These are phyloP conservation scores for Myxozyma vanderwaltii DNA, from an alignment of 805 yeast genomes.

Conservation along the genomic window DNA sequence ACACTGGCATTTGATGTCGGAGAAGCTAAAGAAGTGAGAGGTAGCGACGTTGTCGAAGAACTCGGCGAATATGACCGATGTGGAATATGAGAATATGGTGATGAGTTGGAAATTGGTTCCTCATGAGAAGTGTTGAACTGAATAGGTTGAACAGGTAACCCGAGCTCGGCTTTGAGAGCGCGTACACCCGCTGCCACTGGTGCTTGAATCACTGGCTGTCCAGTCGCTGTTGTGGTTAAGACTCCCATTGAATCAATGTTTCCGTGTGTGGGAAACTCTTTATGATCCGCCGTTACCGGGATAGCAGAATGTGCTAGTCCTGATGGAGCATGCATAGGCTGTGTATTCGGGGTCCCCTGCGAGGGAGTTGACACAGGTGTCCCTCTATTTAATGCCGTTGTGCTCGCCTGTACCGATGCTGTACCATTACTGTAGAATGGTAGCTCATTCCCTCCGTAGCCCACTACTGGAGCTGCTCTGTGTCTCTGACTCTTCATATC, in stretches of 20 bases:
- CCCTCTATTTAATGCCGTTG: neutral
- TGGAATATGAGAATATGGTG: neutral
- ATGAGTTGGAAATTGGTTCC: neutral
- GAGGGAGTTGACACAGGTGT: neutral
- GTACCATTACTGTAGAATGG: neutral
- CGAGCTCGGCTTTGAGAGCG: constrained; percentile 2
- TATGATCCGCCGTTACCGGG: too few species aligned
- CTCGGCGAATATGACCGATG: neutral
- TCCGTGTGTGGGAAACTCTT: neutral
- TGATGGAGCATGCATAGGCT: neutral
- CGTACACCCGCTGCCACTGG: constrained; percentile 5
- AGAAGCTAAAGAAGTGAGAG: neutral
- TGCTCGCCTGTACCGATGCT: neutral
- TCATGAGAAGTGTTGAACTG: neutral
- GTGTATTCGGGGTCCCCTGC: neutral
- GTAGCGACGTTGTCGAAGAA: constrained; percentile 1
- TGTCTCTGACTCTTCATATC: constrained; percentile 1
- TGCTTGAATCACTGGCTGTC: neutral
- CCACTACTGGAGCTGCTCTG: neutral
- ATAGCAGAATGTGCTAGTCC: neutral
- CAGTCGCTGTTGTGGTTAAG: neutral
- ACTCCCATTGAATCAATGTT: neutral
- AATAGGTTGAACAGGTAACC: neutral
- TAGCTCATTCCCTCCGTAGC: constrained; percentile 8
- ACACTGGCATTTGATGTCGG: neutral